Conservation (phyloP, 2,329 filamentous ascomycete species). For the Ciborinia camelliae region DNA sequence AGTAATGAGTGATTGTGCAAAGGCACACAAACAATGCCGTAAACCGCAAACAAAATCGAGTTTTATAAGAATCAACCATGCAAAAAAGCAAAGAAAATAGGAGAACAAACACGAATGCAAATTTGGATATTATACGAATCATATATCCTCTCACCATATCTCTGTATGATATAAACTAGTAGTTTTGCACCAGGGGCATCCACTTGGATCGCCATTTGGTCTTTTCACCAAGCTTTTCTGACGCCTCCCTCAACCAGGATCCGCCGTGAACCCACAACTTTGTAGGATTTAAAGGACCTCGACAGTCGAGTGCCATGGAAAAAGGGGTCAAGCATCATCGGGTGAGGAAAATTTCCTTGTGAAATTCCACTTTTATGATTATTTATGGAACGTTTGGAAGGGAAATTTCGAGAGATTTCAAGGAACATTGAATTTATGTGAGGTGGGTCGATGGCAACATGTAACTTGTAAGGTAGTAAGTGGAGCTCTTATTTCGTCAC, state of each 20-base stretch:
- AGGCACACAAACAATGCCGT: not conserved
- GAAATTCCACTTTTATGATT: constrained; percentile 12
- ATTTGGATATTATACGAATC: constrained; percentile 4
- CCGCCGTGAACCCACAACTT: constrained; percentile 1
- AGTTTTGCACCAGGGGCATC: not conserved
- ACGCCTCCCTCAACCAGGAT: not conserved
- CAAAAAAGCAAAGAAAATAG: not conserved
- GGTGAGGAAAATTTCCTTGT: constrained; percentile 2
- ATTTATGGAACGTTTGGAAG: constrained; percentile 5
- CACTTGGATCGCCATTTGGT: not conserved
- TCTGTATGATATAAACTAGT: not conserved
- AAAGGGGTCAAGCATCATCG: constrained; percentile 15
- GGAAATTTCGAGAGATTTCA: not conserved
- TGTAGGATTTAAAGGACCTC: not conserved
- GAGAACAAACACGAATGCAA: not conserved
- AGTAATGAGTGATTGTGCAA: not conserved
- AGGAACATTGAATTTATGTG: not conserved
- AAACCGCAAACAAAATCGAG: not conserved
- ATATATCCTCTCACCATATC: constrained; percentile 2
- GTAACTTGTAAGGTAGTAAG: not conserved
- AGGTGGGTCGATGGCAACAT: too few relatives aligned
- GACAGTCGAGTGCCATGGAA: not conserved
- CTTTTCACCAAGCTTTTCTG: constrained; percentile 13
- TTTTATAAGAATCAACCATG: not conserved
- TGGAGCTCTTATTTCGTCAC: constrained; percentile 1